A percentile compares a stretch with the other conserved stretches of the same genome.
phyloP scores from a whole-genome alignment of 768 basidiomycete species.

The Leccinum sublutescens region DNA sequence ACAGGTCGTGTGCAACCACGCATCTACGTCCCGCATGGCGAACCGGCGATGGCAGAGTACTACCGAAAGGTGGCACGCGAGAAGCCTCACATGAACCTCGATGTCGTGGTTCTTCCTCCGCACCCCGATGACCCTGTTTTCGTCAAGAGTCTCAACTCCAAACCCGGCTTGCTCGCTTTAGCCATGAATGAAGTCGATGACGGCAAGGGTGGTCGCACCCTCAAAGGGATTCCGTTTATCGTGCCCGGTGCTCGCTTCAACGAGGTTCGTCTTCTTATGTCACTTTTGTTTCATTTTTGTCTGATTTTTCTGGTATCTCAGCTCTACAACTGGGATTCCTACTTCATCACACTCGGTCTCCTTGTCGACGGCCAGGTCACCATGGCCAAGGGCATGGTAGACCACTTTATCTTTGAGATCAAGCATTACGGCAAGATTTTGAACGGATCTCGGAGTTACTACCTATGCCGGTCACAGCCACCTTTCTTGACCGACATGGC shows the following conservation, averaged over 20 bases:
- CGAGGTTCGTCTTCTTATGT: slow-evolving; percentile 55
- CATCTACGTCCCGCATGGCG: slow-evolving; percentile 93
- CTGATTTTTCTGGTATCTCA: slow-evolving; percentile 30
- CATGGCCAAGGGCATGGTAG: slow-evolving; percentile 97
- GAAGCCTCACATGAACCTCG: slow-evolving; percentile 91
- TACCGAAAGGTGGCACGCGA: slow-evolving; percentile 87
- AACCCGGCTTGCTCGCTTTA: slow-evolving; percentile 90
- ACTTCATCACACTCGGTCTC: slow-evolving; percentile 91
- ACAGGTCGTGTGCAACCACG: slow-evolving; percentile 86
- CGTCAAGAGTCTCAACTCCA: slow-evolving; percentile 90
- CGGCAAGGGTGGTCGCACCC: slow-evolving; percentile 68
- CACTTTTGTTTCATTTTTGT: background rate
- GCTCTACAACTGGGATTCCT: slow-evolving; percentile 96
- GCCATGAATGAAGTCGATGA: slow-evolving; percentile 94
- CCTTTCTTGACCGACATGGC: slow-evolving; percentile 99
- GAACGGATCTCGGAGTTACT: slow-evolving; percentile 94
- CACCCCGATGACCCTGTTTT: slow-evolving; percentile 85
- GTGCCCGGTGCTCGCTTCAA: slow-evolving; percentile 96
- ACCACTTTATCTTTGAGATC: slow-evolving; percentile 99
- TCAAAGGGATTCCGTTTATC: slow-evolving; percentile 95
- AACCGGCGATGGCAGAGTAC: slow-evolving; percentile 93
- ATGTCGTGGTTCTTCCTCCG: slow-evolving; percentile 86
- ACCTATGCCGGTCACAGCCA: slow-evolving; percentile 93
- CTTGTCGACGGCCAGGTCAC: slow-evolving; percentile 92
- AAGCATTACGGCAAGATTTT: slow-evolving; percentile 96